These are phyloP conservation scores for Marasmius sp. DNA, from an alignment of 1,284 basidiomycete species.

Conservation along the genomic window DNA sequence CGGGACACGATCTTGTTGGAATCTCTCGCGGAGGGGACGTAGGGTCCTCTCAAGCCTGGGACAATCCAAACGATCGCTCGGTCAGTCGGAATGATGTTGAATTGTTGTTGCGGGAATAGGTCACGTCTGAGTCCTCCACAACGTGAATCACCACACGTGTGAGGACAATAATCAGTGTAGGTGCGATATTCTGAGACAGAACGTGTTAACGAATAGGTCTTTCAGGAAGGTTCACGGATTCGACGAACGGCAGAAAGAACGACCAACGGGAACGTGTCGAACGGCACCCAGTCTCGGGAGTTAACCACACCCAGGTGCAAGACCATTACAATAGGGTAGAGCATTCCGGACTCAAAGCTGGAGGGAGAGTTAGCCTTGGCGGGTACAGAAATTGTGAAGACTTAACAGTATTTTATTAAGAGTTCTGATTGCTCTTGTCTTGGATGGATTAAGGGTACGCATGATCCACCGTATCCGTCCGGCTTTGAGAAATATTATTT, in stretches of 20 bases:
- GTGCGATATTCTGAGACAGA: not conserved
- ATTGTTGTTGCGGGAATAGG: no score
- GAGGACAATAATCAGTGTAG: not conserved
- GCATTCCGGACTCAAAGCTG: not conserved
- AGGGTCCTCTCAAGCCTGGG: no score
- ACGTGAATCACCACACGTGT: not conserved
- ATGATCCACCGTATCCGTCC: not conserved
- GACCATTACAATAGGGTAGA: not conserved
- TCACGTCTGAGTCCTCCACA: not conserved
- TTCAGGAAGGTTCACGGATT: no score
- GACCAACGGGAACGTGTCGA: not conserved
- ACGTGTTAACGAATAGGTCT: not conserved
- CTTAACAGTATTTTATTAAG: not conserved
- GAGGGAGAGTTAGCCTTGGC: not conserved
- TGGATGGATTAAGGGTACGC: not conserved
- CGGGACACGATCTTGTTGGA: no score
- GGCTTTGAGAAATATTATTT: not conserved
- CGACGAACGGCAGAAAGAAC: not conserved
- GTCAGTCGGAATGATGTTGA: no score
- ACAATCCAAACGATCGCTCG: no score
- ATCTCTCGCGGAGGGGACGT: no score
- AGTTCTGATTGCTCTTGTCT: not conserved
- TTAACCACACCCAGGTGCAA: not conserved
- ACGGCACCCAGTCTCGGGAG: no score
- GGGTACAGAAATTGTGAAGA: no score